A percentile compares a stretch with the other conserved stretches of the same genome.
Conservation (phyloP, 768 basidiomycete species). For the Harrya chromipes region DNA sequence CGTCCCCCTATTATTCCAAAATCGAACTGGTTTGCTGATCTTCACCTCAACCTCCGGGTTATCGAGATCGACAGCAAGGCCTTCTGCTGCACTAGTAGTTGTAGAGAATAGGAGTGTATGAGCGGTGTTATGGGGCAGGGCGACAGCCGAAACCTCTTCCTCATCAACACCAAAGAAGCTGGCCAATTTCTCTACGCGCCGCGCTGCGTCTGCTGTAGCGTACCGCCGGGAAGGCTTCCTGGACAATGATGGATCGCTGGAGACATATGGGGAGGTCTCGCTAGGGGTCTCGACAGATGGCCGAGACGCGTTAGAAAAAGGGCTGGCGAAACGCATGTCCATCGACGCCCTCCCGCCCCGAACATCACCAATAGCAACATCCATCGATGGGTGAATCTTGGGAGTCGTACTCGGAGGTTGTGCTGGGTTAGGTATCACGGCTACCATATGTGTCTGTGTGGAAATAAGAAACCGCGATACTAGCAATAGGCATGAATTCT, state of each 20-base stretch:
- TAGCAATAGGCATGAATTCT: neutral
- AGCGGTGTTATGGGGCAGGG: neutral
- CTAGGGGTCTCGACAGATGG: neutral
- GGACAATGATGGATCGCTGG: neutral
- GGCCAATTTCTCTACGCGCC: constrained; percentile 14
- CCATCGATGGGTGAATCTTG: neutral
- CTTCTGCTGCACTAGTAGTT: neutral
- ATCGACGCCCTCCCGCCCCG: neutral
- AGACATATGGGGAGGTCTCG: neutral
- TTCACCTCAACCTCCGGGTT: constrained; percentile 36
- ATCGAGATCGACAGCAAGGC: constrained; percentile 1
- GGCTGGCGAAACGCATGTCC: neutral
- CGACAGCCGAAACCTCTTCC: constrained; percentile 1
- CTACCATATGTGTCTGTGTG: neutral
- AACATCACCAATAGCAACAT: neutral
- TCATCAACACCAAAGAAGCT: constrained; percentile 16
- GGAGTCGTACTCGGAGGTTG: neutral
- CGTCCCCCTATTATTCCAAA: constrained; percentile 36
- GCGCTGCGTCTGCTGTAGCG: constrained; percentile 2
- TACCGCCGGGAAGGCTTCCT: neutral
- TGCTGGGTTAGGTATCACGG: neutral
- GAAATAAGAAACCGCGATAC: neutral
- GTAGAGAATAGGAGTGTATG: neutral
- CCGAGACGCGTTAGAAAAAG: neutral
- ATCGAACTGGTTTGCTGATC: constrained; percentile 34